Conservation (phyloP, 2,329 filamentous ascomycete species). For the Paecilomyces dactylethromorphus region DNA sequence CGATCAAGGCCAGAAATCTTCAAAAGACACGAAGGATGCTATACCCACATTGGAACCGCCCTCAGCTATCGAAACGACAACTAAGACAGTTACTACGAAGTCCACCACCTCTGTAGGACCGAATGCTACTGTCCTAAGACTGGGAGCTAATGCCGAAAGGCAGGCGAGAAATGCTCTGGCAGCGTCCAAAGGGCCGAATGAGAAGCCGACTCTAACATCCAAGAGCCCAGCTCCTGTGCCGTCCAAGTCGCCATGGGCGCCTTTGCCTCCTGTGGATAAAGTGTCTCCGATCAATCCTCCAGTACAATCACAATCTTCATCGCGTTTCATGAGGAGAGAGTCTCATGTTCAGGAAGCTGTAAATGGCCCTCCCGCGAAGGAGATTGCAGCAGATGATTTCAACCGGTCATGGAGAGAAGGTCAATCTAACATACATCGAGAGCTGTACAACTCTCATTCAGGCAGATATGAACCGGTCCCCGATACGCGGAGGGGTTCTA, state of each 20-base stretch:
- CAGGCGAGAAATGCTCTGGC: slow-evolving; percentile 39
- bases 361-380: slow-evolving; percentile 57
- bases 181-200: slow-evolving; percentile 44
- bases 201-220: slow-evolving; percentile 46
- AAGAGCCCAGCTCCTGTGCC: slow-evolving; percentile 52
- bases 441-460: slow-evolving; percentile 92
- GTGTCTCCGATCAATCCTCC: slow-evolving; percentile 61
- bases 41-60: slow-evolving; percentile 15
- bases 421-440: slow-evolving; percentile 55
- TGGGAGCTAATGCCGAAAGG: slow-evolving; percentile 41
- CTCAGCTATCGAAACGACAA: slow-evolving; percentile 14
- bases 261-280: slow-evolving; percentile 77
- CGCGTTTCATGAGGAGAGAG: slow-evolving; percentile 51
- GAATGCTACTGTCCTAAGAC: slow-evolving; percentile 43
- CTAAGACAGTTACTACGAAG: slow-evolving; percentile 24
- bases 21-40: slow-evolving; percentile 13
- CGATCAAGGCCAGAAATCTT: slow-evolving; percentile 11
- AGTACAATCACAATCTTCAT: slow-evolving; percentile 32
- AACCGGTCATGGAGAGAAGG: slow-evolving; percentile 78
- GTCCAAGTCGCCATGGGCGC: slow-evolving; percentile 86
- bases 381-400: slow-evolving; percentile 92
- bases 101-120: slow-evolving; percentile 41
- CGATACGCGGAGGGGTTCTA: slow-evolving; percentile 64
- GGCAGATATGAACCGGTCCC: slow-evolving; percentile 84
- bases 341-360: slow-evolving; percentile 49